phyloP scores from a whole-genome alignment of 805 yeast genomes.

The Myxozyma udenii region DNA sequence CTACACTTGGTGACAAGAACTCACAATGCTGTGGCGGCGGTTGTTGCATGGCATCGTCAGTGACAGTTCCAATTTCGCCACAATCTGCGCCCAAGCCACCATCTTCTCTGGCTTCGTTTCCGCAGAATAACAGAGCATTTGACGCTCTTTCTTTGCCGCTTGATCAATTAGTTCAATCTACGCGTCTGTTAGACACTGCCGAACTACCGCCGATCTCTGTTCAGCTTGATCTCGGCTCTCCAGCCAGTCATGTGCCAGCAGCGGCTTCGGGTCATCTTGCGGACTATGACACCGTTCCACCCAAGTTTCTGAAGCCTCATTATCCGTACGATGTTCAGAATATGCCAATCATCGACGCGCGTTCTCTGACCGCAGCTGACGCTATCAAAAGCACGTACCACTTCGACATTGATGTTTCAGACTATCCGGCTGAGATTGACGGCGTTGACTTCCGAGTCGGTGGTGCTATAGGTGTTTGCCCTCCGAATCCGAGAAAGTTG shows the following conservation, averaged over 20 bases:
- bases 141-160: conserved; percentile 9
- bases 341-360: conserved; percentile 29
- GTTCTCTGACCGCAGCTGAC: conserved; percentile 29
- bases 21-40: conserved; percentile 24
- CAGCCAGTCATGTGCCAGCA: too few relatives aligned
- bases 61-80: neutral
- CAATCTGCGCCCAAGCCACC: neutral
- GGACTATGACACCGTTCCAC: too few relatives aligned
- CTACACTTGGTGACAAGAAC: conserved; percentile 5
- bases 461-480: conserved; percentile 35
- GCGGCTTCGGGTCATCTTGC: too few relatives aligned
- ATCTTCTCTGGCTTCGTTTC: conserved; percentile 5
- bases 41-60: conserved; percentile 5
- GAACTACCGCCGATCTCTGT: conserved; percentile 3
- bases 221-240: too few relatives aligned
- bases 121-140: conserved; percentile 7
- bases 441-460: conserved; percentile 35
- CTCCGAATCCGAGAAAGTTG: conserved; percentile 28
- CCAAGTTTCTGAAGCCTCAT: conserved; percentile 31
- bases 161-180: conserved; percentile 4
- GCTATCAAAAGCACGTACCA: conserved; percentile 34
- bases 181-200: conserved; percentile 8
- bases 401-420: conserved; percentile 32
- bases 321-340: conserved; percentile 31
- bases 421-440: conserved; percentile 32